A percentile compares a stretch with the other conserved stretches of the same genome.
Conservation (phyloP, 176 grass and related monocot species). For the Carex kokanica region DNA sequence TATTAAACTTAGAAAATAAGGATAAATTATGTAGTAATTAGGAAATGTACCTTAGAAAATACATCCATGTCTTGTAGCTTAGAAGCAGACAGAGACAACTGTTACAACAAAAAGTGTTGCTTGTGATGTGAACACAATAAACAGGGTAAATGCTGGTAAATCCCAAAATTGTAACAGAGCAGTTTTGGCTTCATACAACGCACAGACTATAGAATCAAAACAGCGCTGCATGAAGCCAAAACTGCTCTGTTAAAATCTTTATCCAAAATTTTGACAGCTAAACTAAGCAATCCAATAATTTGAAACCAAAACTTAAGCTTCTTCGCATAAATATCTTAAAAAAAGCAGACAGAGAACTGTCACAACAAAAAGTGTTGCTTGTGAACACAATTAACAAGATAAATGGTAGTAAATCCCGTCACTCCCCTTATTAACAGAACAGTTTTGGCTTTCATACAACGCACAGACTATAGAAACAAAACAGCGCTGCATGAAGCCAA, state of each 20-base stretch:
- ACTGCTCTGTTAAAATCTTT: too few species aligned
- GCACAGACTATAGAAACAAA: too few species aligned
- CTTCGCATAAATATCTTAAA: too few species aligned
- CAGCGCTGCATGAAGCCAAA: too few species aligned
- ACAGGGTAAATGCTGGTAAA: neutral
- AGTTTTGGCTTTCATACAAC: too few species aligned
- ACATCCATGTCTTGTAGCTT: slow-evolving; percentile 65
- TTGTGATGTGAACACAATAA: neutral
- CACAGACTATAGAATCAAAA: too few species aligned
- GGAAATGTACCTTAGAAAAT: slow-evolving; percentile 68
- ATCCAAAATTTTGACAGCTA: neutral
- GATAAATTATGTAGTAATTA: slow-evolving; percentile 10
- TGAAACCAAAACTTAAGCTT: too few species aligned
- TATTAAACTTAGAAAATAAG: neutral
- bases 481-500: too few species aligned
- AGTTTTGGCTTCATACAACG: too few species aligned
- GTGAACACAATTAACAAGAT: neutral
- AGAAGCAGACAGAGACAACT: slow-evolving; percentile 80
- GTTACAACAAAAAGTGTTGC: neutral
- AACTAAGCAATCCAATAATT: neutral
- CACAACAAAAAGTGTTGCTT: neutral
- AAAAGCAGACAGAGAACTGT: slow-evolving; percentile 69
- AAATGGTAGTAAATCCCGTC: neutral
- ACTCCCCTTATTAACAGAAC: neutral
- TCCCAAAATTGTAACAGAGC: neutral